Base-by-base conservation (phyloP, 768 basidiomycete species). In the Mycena galopus region DNA sequence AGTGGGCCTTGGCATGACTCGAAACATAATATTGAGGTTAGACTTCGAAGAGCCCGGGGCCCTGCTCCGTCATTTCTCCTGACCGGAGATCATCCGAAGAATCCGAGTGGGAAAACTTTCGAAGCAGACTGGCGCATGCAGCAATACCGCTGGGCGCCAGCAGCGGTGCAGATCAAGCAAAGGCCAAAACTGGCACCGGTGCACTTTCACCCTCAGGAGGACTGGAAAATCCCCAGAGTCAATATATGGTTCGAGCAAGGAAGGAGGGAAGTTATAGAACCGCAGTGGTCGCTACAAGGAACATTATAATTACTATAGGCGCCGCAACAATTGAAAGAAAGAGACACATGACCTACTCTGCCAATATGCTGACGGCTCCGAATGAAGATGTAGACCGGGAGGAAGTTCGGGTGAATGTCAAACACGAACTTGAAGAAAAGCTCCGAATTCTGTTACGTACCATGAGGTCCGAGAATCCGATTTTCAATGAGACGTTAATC, bases 41-140 rank as follows among this genome's bases (percentile, higher is more conserved):
- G 42, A 12, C 42, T 25, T 47, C 21, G 21, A 14, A 19, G 35
- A 37, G 1, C 19, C 29, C 32, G 35, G 9, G 60, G 29, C 25
- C 35, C 27, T 30, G 37, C 17, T 39, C 39, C 55, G 39, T 27
- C 29, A 44, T 69, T 69, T 55, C 25, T 63, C 39, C 68, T 17
- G 37, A 29, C 68, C 68, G 68, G 68, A 14, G 29, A 69, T 62
- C 10, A 53, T 14, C 68, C 68, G 67, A 62, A 55, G 59, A 3
- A 57, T 32, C 21, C 30, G 27, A n/a, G 19, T 57, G 11, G 7
- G n/a, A 35, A 17, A 58, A 35, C 53, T 19, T 30, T 27, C 5
- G 6, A 29, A 27, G 5, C 53, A 56, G 55, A 32, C 29, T 17
- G 6, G 11, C 30, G 12, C 4, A n/a, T 33, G 33, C 21, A 32